Evolutionary conservation across 139 green algal species (phyloP), one percentile per base, ranked within the genome.

Genomic region (Micractinium conductrix): DNA sequence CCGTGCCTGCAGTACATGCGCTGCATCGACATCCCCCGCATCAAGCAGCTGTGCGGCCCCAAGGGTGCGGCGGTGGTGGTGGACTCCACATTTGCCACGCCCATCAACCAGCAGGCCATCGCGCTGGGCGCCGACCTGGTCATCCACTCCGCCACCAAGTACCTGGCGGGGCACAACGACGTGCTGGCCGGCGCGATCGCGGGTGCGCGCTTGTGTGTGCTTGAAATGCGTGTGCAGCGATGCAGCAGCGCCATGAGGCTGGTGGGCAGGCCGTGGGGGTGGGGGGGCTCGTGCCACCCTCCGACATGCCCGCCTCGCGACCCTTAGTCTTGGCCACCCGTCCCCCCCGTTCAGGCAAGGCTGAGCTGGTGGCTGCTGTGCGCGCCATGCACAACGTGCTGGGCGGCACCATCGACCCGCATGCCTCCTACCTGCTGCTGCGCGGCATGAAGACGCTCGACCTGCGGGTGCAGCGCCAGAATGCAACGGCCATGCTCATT

Each of bases 151-250:
- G 97, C 93, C 50, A 99, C 97, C 74, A 99, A 99, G 91, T 99
- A 99, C 90, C 88, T 99, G 38, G 97, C 93, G 2, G 97, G 97
- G 24, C 97, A 99, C 93, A 99, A 99, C 85, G 97, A 99, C 79
- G 96, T 99, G 58, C 90, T 99, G 79, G 96, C 94, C 9, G 97
- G 97, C 8, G 90, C 91, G 28, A 92, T 99, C 72, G 92, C 90
- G 33, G 97, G 97, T 78, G 88, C n/a, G n/a, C n/a, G n/a, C n/a
- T n/a, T n/a, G n/a, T n/a, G n/a, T n/a, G n/a, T n/a, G n/a, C n/a
- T n/a, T n/a, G n/a, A n/a, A n/a, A n/a, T n/a, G n/a, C n/a, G n/a
- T n/a, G n/a, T n/a, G n/a, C n/a, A n/a, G n/a, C n/a, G n/a, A n/a
- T n/a, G n/a, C n/a, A n/a, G n/a, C n/a, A n/a, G n/a, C n/a, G n/a